These are phyloP conservation scores for Pseudogymnoascus sp. DNA, from an alignment of 2,329 filamentous ascomycete species.

Conservation along the genomic window DNA sequence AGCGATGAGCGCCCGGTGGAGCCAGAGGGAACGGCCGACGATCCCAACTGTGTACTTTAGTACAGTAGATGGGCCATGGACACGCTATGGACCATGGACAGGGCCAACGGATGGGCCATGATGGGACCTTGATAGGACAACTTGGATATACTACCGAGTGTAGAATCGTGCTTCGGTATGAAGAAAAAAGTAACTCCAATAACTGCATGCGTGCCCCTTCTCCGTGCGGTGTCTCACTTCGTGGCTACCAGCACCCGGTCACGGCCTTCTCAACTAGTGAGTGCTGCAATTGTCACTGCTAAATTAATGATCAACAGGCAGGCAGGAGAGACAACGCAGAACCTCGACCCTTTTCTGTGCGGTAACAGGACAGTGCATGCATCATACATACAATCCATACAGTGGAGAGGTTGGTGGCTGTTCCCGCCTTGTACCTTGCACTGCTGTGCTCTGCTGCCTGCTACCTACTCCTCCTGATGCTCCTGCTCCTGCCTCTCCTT, in stretches of 20 bases:
- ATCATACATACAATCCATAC: background rate
- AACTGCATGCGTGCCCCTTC: background rate
- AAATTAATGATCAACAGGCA: background rate
- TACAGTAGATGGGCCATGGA: too few relatives aligned
- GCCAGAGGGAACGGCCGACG: background rate
- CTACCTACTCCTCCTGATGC: too few relatives aligned
- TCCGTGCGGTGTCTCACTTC: background rate
- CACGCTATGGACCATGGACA: too few relatives aligned
- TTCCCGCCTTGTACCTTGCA: background rate
- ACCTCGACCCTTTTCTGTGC: background rate
- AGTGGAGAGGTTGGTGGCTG: background rate
- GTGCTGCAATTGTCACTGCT: background rate
- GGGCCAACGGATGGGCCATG: background rate
- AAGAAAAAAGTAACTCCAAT: too few relatives aligned
- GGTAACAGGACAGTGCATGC: background rate
- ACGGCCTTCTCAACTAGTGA: background rate
- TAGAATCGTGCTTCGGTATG: background rate
- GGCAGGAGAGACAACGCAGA: background rate
- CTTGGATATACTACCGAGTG: background rate
- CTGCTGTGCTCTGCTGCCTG: background rate
- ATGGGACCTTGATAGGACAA: background rate
- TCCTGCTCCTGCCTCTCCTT: too few relatives aligned
- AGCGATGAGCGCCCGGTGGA: background rate
- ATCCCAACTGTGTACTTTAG: background rate
- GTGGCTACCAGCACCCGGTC: background rate